Percentiles rank a stretch among this genome's conserved stretches.
Conservation (phyloP, 495 filamentous ascomycete genomes). For the Geoglossum glabrum region DNA sequence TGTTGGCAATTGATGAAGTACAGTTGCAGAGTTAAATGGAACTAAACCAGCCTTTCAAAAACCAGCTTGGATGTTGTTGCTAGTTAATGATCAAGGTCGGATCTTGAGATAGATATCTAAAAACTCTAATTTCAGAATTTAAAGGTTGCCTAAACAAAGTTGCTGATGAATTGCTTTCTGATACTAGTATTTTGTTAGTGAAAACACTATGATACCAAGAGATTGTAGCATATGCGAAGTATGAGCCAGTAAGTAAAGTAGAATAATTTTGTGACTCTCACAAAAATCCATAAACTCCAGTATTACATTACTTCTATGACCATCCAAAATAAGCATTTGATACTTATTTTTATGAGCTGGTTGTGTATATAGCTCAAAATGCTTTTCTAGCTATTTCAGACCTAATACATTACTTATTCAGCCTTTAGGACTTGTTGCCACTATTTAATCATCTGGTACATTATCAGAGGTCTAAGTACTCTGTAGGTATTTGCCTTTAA, state of each 20-base stretch:
- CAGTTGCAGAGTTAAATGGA: background rate
- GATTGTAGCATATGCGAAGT: no score
- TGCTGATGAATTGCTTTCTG: background rate
- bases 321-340: constrained; percentile 7
- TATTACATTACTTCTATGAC: constrained; percentile 8
- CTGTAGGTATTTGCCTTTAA: constrained; percentile 7
- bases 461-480: background rate
- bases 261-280: constrained; percentile 7
- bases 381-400: constrained; percentile 4
- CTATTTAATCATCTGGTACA: background rate
- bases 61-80: background rate
- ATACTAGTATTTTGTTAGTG: constrained; percentile 6
- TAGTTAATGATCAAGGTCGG: background rate
- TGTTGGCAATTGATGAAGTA: no score
- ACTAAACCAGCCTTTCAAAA: background rate
- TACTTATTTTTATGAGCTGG: background rate
- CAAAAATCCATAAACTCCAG: constrained; percentile 4
- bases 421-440: constrained; percentile 1
- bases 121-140: background rate
- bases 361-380: constrained; percentile 7
- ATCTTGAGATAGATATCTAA: background rate
- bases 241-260: constrained; percentile 9
- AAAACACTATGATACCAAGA: constrained; percentile 6
- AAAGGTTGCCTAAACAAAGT: no score
- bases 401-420: constrained; percentile 1